Evolutionary conservation across 192 early-diverging fungal species (phyloP), one percentile per base, ranked within the genome.

Genomic region (Coemansia guatemalensis): DNA sequence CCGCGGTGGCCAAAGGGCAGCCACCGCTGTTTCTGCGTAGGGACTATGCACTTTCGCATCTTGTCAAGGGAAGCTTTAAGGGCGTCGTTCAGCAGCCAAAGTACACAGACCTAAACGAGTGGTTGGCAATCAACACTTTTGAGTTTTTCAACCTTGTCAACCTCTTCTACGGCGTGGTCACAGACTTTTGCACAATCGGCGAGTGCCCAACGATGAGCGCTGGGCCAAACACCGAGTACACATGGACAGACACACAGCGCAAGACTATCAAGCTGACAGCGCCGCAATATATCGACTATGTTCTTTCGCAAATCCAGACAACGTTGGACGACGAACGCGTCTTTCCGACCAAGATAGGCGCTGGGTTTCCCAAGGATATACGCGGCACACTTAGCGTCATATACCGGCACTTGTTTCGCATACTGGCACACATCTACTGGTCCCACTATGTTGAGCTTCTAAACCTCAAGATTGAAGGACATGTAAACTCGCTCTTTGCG

Each of bases 401-500:
- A 58, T 93, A 89, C 74, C 87, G 88, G 56, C 94, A 97, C 48
- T 71, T 96, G 56, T 90, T 93, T 56, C 87, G 93, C 39, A 83
- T 99, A 14, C 88, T 99, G 73, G 93, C 90, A 3, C 96, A 99
- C 71, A 93, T 99, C 33, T 99, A 95, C 72, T 89, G 93, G 75
- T 68, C 84, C 11, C 96, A 99, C 72, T 96, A 92, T 61, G 89
- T 90, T 53, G 88, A 90, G 67, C 83, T 99, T 33, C 78, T 96
- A 32, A 88, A 88, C 67, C 71, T 97, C 27, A 84, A 82, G 32
- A 86, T 90, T 47, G 94, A 99, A 65, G 86, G 86, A 0, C 96
- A 99, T 68, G 86, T 97, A 62, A 99, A 99, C 84, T 92, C 96
- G 2, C 81, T 99, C 14, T 95, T 96, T 87, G 93, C 96, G 1